Evolutionary conservation across 23 red algal species (phyloP).

Genomic region (Agarophyton chilense): DNA sequence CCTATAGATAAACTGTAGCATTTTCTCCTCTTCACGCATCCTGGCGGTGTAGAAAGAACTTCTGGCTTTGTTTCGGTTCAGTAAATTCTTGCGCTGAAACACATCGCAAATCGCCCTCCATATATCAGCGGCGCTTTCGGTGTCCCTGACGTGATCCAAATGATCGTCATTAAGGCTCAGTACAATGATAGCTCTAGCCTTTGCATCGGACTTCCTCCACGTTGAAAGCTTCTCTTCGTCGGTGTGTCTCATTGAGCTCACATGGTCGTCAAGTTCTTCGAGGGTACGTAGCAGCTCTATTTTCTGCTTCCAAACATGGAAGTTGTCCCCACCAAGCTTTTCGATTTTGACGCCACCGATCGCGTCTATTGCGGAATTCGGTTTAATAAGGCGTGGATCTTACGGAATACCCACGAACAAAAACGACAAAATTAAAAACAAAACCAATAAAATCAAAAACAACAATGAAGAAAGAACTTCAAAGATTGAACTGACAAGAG

Average conservation of each 20-base stretch:
- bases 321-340: background rate
- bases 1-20: conserved; percentile 4
- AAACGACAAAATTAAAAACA: background rate
- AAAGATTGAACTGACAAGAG: too few species aligned
- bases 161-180: background rate
- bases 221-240: background rate
- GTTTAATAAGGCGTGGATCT: background rate
- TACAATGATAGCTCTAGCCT: conserved; percentile 22
- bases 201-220: background rate
- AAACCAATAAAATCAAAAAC: background rate
- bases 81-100: background rate
- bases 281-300: background rate
- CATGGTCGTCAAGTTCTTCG: background rate
- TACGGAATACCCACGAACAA: too few species aligned
- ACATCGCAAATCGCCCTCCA: conserved; percentile 23
- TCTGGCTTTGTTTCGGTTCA: conserved; percentile 17
- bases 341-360: background rate
- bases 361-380: background rate
- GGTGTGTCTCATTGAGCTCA: background rate
- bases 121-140: background rate
- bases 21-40: conserved; percentile 11
- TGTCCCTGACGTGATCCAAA: background rate
- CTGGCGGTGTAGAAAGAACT: conserved; percentile 14
- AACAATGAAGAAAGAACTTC: too few species aligned
- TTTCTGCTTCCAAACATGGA: background rate